phyloP scores from a whole-genome alignment of 176 grass and related monocot genomes.

The Saccharum spontaneum region DNA sequence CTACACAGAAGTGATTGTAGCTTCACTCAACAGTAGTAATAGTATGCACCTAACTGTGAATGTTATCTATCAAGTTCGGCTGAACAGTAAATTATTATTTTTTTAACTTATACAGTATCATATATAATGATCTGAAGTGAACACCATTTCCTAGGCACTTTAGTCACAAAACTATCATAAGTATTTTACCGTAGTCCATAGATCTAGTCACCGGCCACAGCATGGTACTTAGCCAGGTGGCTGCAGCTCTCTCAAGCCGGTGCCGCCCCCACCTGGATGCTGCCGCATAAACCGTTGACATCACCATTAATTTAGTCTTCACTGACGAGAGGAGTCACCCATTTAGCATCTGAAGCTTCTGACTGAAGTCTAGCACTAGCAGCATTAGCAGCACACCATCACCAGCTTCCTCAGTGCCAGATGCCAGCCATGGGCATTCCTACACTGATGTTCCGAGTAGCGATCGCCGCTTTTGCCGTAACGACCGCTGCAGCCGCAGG shows the following conservation, averaged over 20 bases:
- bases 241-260: neutral
- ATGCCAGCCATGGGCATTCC: neutral
- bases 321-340: neutral
- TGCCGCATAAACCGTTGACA: neutral
- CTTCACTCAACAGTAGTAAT: neutral
- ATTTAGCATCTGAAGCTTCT: neutral
- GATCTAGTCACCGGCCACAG: conserved; percentile 33
- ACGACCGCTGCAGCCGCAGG: neutral
- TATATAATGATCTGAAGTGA: neutral
- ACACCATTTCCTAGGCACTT: neutral
- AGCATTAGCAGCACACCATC: neutral
- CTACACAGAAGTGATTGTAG: neutral
- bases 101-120: too few species aligned
- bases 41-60: neutral
- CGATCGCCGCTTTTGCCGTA: neutral
- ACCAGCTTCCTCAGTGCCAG: neutral
- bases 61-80: neutral
- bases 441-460: neutral
- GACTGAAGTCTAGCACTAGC: neutral
- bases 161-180: neutral
- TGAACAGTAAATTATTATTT: neutral
- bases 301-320: neutral
- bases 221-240: neutral
- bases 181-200: neutral
- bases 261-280: conserved; percentile 23